phyloP scores from a whole-genome alignment of 2,329 filamentous ascomycete genomes.

The Cladophialophora chaetospira region DNA sequence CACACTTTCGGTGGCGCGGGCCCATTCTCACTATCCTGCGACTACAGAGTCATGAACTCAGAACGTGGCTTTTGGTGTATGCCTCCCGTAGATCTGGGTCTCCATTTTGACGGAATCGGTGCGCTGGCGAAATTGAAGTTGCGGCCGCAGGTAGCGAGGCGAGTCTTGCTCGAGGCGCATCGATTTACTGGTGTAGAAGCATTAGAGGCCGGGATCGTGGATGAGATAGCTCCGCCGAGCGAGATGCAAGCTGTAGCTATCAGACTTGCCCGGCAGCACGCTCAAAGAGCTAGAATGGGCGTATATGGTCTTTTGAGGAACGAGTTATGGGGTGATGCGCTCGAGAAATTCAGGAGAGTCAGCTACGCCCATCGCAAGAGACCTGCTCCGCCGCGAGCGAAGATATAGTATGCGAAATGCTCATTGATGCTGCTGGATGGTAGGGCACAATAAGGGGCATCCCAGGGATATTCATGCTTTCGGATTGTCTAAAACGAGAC shows the following conservation, averaged over 20 bases:
- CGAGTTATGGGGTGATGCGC: slow-evolving; percentile 58
- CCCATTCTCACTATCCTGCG: slow-evolving; percentile 50
- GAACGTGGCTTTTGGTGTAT: slow-evolving; percentile 51
- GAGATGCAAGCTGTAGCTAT: slow-evolving; percentile 51
- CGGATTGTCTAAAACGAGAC: too few species aligned
- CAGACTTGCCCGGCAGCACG: slow-evolving; percentile 46
- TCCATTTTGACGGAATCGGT: slow-evolving; percentile 59
- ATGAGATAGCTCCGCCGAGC: slow-evolving; percentile 52
- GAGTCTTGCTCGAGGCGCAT: slow-evolving; percentile 59
- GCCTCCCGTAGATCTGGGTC: slow-evolving; percentile 57
- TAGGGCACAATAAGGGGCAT: too few species aligned
- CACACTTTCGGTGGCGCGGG: slow-evolving; percentile 54
- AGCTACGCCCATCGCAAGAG: slow-evolving; percentile 57
- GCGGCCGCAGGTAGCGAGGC: slow-evolving; percentile 52
- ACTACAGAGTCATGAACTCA: slow-evolving; percentile 52
- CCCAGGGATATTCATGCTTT: too few species aligned
- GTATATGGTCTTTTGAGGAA: slow-evolving; percentile 55
- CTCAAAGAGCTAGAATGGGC: slow-evolving; percentile 40
- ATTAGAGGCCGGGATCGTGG: slow-evolving; percentile 55
- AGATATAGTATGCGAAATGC: too few species aligned
- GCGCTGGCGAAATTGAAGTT: slow-evolving; percentile 55
- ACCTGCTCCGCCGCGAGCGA: too few species aligned
- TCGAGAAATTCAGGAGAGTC: slow-evolving; percentile 52
- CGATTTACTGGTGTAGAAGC: slow-evolving; percentile 56
- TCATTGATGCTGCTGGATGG: too few species aligned